Conservation (phyloP, 1,284 basidiomycete species). For the Apiotrichum sp. region DNA sequence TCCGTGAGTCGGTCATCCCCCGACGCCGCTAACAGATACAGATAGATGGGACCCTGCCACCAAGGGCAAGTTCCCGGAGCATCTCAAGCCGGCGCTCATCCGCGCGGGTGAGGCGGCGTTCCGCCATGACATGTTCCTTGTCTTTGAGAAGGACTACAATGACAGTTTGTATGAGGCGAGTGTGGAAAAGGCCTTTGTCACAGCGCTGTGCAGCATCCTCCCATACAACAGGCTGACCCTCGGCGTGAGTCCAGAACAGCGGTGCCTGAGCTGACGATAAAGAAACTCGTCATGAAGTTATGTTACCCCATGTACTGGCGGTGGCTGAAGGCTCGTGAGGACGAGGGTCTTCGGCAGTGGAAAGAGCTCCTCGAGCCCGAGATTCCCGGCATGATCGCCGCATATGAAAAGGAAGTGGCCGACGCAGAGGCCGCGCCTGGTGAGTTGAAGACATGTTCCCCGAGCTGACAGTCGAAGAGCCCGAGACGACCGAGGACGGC, state of each 20-base stretch:
- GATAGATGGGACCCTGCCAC: slow-evolving; percentile 37
- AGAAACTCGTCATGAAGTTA: slow-evolving; percentile 39
- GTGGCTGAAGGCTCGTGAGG: slow-evolving; percentile 30
- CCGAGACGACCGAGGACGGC: slow-evolving; percentile 6
- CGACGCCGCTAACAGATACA: background rate
- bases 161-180: slow-evolving; percentile 12
- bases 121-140: slow-evolving; percentile 51
- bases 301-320: slow-evolving; percentile 27
- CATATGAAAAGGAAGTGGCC: slow-evolving; percentile 6
- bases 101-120: slow-evolving; percentile 72
- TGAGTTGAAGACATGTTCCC: background rate
- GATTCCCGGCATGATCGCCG: slow-evolving; percentile 7
- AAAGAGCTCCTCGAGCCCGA: slow-evolving; percentile 21
- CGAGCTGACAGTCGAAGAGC: slow-evolving; percentile 1
- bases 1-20: slow-evolving; percentile 19
- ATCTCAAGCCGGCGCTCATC: slow-evolving; percentile 66
- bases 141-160: slow-evolving; percentile 20
- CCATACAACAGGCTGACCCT: slow-evolving; percentile 46
- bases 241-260: slow-evolving; percentile 23
- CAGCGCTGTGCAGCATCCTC: slow-evolving; percentile 29
- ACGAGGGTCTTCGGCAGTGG: slow-evolving; percentile 22
- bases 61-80: slow-evolving; percentile 82
- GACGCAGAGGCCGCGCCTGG: slow-evolving; percentile 1
- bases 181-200: slow-evolving; percentile 29
- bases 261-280: slow-evolving; percentile 1